phyloP scores from a whole-genome alignment of 2,329 filamentous ascomycete species.

The Dothidotthia symphoricarpi region DNA sequence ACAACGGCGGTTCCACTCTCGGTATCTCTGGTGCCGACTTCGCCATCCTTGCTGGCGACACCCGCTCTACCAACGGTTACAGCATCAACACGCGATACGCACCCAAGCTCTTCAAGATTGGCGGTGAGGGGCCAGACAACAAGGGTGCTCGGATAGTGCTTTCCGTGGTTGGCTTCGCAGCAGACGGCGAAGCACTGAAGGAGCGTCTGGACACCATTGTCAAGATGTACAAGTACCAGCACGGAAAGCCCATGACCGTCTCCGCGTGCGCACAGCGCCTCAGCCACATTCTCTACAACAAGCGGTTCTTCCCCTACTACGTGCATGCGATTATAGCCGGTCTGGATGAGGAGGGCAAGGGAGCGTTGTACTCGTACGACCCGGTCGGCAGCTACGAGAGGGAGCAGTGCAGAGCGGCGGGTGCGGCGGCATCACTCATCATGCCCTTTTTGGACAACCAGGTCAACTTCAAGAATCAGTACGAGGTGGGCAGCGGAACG shows the following conservation, averaged over 20 bases:
- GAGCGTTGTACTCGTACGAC: slow-evolving; percentile 95
- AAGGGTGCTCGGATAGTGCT: slow-evolving; percentile 83
- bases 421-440: slow-evolving; percentile 88
- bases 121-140: slow-evolving; percentile 82
- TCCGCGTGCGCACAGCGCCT: slow-evolving; percentile 92
- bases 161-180: slow-evolving; percentile 92
- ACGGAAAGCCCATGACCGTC: slow-evolving; percentile 93
- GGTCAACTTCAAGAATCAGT: slow-evolving; percentile 99
- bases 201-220: slow-evolving; percentile 91
- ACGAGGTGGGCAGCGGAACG: slow-evolving; percentile 78
- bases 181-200: slow-evolving; percentile 89
- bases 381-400: slow-evolving; percentile 97
- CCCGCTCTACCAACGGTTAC: slow-evolving; percentile 87
- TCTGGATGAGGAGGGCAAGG: slow-evolving; percentile 89
- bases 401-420: slow-evolving; percentile 91
- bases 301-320: slow-evolving; percentile 99
- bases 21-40: slow-evolving; percentile 94
- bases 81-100: slow-evolving; percentile 97
- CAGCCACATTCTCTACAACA: slow-evolving; percentile 92
- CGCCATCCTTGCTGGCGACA: slow-evolving; percentile 95
- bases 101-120: slow-evolving; percentile 96
- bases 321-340: slow-evolving; percentile 91
- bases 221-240: slow-evolving; percentile 99
- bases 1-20: slow-evolving; percentile 95
- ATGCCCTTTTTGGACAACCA: slow-evolving; percentile 99